Conservation (phyloP, 768 basidiomycete species). For the Pisolithus albus region DNA sequence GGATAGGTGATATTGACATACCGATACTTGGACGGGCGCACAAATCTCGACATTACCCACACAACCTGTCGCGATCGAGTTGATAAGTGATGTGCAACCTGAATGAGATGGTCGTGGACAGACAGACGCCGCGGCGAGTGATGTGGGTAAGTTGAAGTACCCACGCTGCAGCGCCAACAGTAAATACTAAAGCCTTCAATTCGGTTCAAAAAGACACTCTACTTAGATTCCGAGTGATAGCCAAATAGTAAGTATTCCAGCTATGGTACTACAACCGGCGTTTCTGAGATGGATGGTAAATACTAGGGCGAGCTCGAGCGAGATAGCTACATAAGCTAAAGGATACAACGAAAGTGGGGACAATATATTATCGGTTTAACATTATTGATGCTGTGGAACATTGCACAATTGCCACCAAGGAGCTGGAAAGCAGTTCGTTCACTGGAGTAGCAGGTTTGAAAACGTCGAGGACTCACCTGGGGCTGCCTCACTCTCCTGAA, state of each 20-base stretch:
- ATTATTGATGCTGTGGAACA: not conserved
- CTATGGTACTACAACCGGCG: no score
- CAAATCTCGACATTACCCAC: constrained; percentile 71
- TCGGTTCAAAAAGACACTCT: no score
- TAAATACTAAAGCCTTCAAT: no score
- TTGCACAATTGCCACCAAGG: not conserved
- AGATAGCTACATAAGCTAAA: no score
- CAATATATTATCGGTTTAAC: no score
- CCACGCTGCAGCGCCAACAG: no score
- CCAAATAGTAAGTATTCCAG: no score
- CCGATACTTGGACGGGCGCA: constrained; percentile 83
- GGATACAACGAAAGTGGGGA: no score
- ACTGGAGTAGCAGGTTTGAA: not conserved
- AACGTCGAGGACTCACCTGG: constrained; percentile 13
- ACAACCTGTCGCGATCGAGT: not conserved
- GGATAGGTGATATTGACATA: constrained; percentile 27
- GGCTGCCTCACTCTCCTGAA: constrained; percentile 7
- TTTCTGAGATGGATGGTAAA: no score
- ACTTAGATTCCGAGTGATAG: no score
- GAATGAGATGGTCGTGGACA: not conserved
- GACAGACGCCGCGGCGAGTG: not conserved
- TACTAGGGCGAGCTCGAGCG: no score
- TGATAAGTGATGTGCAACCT: not conserved
- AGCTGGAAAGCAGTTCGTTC: not conserved
- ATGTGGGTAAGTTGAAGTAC: not conserved